phyloP scores from a whole-genome alignment of 164 flowering plant genomes.

The Aristolochia californica region DNA sequence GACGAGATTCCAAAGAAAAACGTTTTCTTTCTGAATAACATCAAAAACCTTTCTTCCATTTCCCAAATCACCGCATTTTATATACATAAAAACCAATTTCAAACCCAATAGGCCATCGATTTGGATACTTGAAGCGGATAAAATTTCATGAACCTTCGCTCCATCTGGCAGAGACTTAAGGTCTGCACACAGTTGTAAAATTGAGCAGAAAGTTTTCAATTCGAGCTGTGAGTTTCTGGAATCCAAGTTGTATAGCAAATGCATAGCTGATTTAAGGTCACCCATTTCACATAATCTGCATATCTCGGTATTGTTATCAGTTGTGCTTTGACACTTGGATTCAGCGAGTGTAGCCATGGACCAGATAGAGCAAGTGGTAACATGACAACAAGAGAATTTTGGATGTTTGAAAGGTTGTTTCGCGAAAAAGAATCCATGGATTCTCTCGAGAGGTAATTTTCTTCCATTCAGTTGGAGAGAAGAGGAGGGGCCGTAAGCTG shows the following conservation, averaged over 20 bases:
- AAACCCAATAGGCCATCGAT: constrained; percentile 38
- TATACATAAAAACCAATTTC: constrained; percentile 61
- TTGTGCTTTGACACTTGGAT: not conserved
- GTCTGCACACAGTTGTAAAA: constrained; percentile 59
- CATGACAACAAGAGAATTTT: constrained; percentile 1
- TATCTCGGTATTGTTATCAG: constrained; percentile 18
- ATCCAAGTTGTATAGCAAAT: constrained; percentile 18
- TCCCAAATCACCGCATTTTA: constrained; percentile 44
- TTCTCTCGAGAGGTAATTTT: not conserved
- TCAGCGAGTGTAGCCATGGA: no score
- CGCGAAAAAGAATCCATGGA: constrained; percentile 8
- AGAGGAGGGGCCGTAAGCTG: constrained; percentile 7
- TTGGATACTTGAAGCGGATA: constrained; percentile 18
- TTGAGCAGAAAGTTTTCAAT: constrained; percentile 25
- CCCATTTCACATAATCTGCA: constrained; percentile 37
- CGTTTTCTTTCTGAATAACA: constrained; percentile 26
- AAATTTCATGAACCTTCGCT: constrained; percentile 30
- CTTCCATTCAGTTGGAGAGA: constrained; percentile 7
- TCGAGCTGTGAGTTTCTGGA: constrained; percentile 23
- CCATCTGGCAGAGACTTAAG: constrained; percentile 34
- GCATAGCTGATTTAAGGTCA: constrained; percentile 36
- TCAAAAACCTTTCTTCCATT: constrained; percentile 50
- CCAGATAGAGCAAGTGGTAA: not conserved
- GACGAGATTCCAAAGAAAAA: constrained; percentile 53
- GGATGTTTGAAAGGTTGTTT: constrained; percentile 11